These are phyloP conservation scores for Cyclotella cryptica DNA, from an alignment of 108 stramenopile genomes.

Conservation along the genomic window DNA sequence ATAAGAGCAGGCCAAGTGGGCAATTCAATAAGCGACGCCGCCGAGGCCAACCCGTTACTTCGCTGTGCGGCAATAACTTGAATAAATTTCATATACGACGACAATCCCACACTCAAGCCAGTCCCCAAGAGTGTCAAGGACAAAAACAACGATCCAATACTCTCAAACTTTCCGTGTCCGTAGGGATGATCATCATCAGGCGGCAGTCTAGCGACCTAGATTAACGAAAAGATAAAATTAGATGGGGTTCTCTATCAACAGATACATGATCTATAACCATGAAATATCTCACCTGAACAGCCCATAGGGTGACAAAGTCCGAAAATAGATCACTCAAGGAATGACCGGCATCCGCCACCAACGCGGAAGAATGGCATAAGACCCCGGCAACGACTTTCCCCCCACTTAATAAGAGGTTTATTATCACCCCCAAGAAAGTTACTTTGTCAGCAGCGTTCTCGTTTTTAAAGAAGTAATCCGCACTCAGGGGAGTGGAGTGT, in stretches of 20 bases:
- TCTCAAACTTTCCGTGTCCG: slow-evolving; percentile 97
- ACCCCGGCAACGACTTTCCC: slow-evolving; percentile 88
- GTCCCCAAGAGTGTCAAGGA: slow-evolving; percentile 90
- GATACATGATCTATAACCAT: no score
- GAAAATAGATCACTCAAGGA: slow-evolving; percentile 88
- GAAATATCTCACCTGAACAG: slow-evolving; percentile 63
- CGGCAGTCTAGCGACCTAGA: slow-evolving; percentile 65
- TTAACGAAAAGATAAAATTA: no score
- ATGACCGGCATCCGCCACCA: slow-evolving; percentile 97
- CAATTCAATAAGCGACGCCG: slow-evolving; percentile 37
- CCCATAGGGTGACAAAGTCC: slow-evolving; percentile 95
- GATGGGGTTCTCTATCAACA: no score
- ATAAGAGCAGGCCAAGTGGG: slow-evolving; percentile 81
- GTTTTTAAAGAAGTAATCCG: slow-evolving; percentile 61
- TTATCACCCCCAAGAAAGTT: slow-evolving; percentile 83
- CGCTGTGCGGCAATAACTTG: slow-evolving; percentile 51
- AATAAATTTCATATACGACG: slow-evolving; percentile 71
- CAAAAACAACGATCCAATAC: slow-evolving; percentile 92
- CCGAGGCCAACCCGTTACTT: slow-evolving; percentile 43
- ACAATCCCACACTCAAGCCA: slow-evolving; percentile 84
- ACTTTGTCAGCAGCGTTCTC: slow-evolving; percentile 84
- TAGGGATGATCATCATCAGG: slow-evolving; percentile 95
- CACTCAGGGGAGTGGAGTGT: slow-evolving; percentile 51
- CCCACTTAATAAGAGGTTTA: slow-evolving; percentile 78
- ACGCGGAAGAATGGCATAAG: slow-evolving; percentile 79